phyloP scores from a whole-genome alignment of 2,329 filamentous ascomycete species.

The Claviceps africana region DNA sequence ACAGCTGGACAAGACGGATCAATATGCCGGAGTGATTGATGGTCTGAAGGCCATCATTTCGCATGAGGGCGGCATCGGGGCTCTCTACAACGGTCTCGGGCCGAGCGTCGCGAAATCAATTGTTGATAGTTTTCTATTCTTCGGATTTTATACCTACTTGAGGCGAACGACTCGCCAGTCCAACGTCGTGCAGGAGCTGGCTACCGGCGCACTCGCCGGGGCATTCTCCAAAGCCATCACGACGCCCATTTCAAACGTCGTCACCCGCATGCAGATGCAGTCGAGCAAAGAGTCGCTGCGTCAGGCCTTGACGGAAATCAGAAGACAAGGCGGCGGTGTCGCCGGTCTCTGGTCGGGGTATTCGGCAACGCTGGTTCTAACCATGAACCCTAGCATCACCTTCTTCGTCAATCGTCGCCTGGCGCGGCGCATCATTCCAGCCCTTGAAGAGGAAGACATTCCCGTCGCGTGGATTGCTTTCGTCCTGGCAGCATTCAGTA shows the following conservation, averaged over 20 bases:
- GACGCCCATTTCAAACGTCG: constrained; percentile 68
- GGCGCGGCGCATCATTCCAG: constrained; percentile 41
- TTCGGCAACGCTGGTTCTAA: constrained; percentile 63
- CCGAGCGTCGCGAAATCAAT: constrained; percentile 54
- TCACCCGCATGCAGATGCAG: constrained; percentile 67
- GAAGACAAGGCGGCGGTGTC: constrained; percentile 50
- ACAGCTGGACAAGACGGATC: constrained; percentile 31
- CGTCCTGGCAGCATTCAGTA: constrained; percentile 57
- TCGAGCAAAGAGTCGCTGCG: constrained; percentile 29
- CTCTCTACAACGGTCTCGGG: constrained; percentile 54
- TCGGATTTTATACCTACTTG: constrained; percentile 58
- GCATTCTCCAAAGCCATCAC: constrained; percentile 63
- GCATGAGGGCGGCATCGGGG: constrained; percentile 53
- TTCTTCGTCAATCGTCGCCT: constrained; percentile 69
- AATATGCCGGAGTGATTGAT: constrained; percentile 54
- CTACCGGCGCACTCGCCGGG: constrained; percentile 59
- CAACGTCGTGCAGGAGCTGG: constrained; percentile 56
- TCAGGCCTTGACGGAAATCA: constrained; percentile 51
- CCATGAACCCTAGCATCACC: constrained; percentile 74
- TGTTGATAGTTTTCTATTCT: constrained; percentile 73
- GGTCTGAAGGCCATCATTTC: constrained; percentile 57
- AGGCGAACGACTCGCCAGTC: constrained; percentile 30
- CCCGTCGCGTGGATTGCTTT: constrained; percentile 27
- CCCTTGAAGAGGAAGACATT: constrained; percentile 29
- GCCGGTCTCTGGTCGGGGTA: constrained; percentile 80